Evolutionary conservation across 1,139 yeast genomes (phyloP).

Genomic region (Hansenula sp.): DNA sequence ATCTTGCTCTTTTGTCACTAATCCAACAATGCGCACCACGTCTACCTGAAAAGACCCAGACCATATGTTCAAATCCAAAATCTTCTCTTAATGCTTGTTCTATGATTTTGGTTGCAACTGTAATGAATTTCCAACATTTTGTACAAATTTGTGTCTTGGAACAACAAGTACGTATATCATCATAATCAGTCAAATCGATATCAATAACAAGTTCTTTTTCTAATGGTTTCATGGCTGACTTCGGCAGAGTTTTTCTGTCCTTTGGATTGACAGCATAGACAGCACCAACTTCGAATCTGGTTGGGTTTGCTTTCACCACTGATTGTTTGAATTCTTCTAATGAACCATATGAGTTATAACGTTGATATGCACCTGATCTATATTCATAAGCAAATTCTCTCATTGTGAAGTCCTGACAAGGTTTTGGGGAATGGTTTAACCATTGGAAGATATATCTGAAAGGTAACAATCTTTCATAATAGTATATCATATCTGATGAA

Average conservation of each 20-base stretch:
- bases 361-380: conserved; percentile 78
- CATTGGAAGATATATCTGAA: conserved; percentile 76
- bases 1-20: conserved; percentile 79
- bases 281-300: conserved; percentile 95
- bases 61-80: conserved; percentile 79
- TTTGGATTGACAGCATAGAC: conserved; percentile 83
- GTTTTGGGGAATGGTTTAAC: conserved; percentile 81
- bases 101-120: conserved; percentile 77
- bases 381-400: conserved; percentile 94
- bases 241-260: conserved; percentile 76
- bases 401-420: conserved; percentile 69
- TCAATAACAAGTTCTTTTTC: conserved; percentile 90
- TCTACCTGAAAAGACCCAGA: conserved; percentile 98
- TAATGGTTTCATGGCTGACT: conserved; percentile 73
- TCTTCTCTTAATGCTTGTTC: conserved; percentile 74
- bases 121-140: conserved; percentile 92
- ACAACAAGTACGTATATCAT: conserved; percentile 91
- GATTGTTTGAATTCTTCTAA: conserved; percentile 73
- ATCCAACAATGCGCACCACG: conserved; percentile 99
- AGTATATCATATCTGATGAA: conserved; percentile 65
- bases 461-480: conserved; percentile 69
- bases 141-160: conserved; percentile 77
- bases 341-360: conserved; percentile 73
- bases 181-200: conserved; percentile 97
- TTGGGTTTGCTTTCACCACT: conserved; percentile 72